These are phyloP conservation scores for Hemerocallis citrina DNA, from an alignment of 106 monocot species.

Conservation along the genomic window DNA sequence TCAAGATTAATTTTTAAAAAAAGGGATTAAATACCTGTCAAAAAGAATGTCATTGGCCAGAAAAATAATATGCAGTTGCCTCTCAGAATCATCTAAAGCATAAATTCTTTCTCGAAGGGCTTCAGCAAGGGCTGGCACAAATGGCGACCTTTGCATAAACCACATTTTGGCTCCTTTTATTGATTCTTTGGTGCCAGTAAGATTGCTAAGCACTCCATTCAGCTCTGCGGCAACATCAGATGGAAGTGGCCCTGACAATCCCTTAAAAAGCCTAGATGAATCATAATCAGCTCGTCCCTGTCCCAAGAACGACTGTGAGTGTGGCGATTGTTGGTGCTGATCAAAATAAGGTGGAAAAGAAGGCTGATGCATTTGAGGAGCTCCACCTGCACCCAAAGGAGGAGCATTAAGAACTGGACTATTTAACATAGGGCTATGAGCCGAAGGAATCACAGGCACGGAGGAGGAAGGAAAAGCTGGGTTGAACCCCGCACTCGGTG, in stretches of 20 bases:
- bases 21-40: constrained; percentile 51
- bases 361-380: constrained; percentile 42
- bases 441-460: too few species aligned
- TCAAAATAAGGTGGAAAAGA: constrained; percentile 51
- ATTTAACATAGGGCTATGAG: constrained; percentile 34
- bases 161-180: constrained; percentile 96
- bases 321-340: constrained; percentile 41
- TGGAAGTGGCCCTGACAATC: constrained; percentile 71
- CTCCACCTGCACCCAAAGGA: constrained; percentile 17
- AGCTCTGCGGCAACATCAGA: constrained; percentile 85
- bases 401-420: constrained; percentile 21
- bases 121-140: constrained; percentile 89
- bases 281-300: constrained; percentile 49
- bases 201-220: constrained; percentile 42
- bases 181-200: constrained; percentile 88
- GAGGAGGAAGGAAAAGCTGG: constrained; percentile 25
- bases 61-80: constrained; percentile 87
- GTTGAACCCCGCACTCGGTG: constrained; percentile 36
- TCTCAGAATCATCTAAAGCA: constrained; percentile 76
- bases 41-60: constrained; percentile 96
- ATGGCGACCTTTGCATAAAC: constrained; percentile 94
- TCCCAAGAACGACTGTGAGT: constrained; percentile 34
- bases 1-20: neutral
- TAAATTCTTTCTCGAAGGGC: constrained; percentile 78
- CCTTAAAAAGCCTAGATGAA: constrained; percentile 49